Percentiles rank a stretch among this genome's conserved stretches.
phyloP scores from a whole-genome alignment of 495 filamentous ascomycete species.

The Lichina pygmaea region DNA sequence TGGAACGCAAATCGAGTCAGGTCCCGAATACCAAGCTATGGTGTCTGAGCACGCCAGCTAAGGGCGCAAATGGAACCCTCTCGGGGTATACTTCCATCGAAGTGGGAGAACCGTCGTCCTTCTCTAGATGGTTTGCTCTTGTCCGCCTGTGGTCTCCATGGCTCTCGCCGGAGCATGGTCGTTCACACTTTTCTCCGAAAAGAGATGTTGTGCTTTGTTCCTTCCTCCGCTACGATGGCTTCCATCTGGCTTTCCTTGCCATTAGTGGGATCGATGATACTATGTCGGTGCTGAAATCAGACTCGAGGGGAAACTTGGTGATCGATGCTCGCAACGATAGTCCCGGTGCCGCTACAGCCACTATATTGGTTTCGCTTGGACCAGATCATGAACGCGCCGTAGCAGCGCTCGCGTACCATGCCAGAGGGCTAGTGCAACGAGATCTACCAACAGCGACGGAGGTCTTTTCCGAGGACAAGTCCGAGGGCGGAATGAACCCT shows the following conservation, averaged over 20 bases:
- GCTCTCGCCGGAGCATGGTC: slow-evolving; percentile 72
- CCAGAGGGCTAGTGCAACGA: slow-evolving; percentile 36
- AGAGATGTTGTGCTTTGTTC: slow-evolving; percentile 62
- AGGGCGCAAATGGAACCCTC: slow-evolving; percentile 21
- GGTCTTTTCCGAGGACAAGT: slow-evolving; percentile 12
- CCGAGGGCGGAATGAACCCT: slow-evolving; percentile 22
- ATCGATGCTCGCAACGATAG: slow-evolving; percentile 29
- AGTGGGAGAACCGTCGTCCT: slow-evolving; percentile 23
- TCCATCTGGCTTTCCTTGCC: slow-evolving; percentile 56
- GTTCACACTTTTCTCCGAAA: slow-evolving; percentile 29
- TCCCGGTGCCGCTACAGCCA: slow-evolving; percentile 19
- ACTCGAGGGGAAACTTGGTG: slow-evolving; percentile 32
- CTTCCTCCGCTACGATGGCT: slow-evolving; percentile 48
- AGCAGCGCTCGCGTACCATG: slow-evolving; percentile 64
- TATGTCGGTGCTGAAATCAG: slow-evolving; percentile 40
- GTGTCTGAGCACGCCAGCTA: slow-evolving; percentile 29
- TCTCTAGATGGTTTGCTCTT: slow-evolving; percentile 42
- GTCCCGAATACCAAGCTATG: slow-evolving; percentile 45
- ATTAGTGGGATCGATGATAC: slow-evolving; percentile 53
- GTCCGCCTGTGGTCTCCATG: slow-evolving; percentile 61
- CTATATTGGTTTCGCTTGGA: slow-evolving; percentile 45
- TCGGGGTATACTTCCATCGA: slow-evolving; percentile 27
- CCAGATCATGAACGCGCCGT: slow-evolving; percentile 50
- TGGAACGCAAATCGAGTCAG: slow-evolving; percentile 31
- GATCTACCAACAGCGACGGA: slow-evolving; percentile 6